Percentiles rank a stretch among this genome's conserved stretches.
These are phyloP conservation scores for Forsythia suspensa DNA, from an alignment of 257 asterid species.

Conservation along the genomic window DNA sequence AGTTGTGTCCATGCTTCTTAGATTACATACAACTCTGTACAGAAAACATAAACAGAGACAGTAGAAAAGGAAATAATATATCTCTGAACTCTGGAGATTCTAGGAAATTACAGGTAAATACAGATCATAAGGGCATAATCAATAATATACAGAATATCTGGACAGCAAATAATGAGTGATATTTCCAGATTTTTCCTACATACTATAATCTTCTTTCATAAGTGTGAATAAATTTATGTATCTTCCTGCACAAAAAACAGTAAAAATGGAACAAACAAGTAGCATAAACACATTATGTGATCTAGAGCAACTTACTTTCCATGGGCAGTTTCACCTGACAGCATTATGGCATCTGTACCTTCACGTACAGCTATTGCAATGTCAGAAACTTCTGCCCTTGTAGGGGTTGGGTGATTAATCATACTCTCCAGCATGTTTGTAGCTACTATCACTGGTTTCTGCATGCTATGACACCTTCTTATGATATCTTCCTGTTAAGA, in stretches of 20 bases:
- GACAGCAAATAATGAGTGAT: neutral
- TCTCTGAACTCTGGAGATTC: neutral
- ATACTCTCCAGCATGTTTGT: conserved; percentile 98
- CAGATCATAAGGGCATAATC: neutral
- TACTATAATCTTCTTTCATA: neutral
- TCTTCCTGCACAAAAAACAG: neutral
- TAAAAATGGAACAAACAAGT: conserved; percentile 4
- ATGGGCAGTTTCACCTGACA: conserved; percentile 98
- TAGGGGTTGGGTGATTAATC: conserved; percentile 97
- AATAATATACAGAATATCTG: neutral
- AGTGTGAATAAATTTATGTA: neutral
- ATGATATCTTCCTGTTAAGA: conserved; percentile 78
- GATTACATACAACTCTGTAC: neutral
- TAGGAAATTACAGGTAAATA: neutral
- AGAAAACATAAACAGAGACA: neutral
- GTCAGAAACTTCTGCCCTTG: conserved; percentile 99
- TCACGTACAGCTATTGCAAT: conserved; percentile 95
- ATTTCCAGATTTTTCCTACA: neutral
- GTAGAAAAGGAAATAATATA: neutral
- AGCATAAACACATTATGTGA: neutral
- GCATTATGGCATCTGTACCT: conserved; percentile 98
- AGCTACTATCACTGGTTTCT: conserved; percentile 94
- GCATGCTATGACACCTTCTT: conserved; percentile 84
- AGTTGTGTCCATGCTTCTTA: neutral
- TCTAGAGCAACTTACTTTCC: conserved; percentile 73